Evolutionary conservation across 2,329 filamentous ascomycete species (phyloP).

Genomic region (Mollisiaceae sp.): DNA sequence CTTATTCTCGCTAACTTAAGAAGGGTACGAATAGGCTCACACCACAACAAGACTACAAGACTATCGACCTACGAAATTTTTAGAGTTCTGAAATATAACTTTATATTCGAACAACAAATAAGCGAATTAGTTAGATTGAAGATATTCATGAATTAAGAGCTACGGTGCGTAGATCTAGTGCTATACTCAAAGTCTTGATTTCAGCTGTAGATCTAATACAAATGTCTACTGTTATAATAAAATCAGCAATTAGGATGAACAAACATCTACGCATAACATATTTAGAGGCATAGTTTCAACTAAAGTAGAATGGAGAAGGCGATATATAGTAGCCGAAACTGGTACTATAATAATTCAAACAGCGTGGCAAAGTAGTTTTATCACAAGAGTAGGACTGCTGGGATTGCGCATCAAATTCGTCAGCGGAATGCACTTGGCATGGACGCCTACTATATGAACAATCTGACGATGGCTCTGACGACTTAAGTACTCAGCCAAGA

Average conservation of each 20-base stretch:
- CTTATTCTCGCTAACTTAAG: too few species aligned
- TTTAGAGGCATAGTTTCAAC: too few species aligned
- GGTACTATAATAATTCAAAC: constrained; percentile 19
- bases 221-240: too few species aligned
- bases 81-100: too few species aligned
- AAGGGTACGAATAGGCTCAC: too few species aligned
- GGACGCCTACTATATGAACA: background rate
- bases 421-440: background rate
- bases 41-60: too few species aligned
- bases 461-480: background rate
- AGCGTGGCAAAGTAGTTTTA: background rate
- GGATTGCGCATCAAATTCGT: background rate
- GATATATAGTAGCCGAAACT: constrained; percentile 17
- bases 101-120: too few species aligned
- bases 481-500: background rate
- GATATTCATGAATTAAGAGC: background rate
- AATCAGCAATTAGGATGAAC: too few species aligned
- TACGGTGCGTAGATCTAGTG: background rate
- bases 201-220: background rate
- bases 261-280: too few species aligned
- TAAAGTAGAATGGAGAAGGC: background rate
- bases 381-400: background rate
- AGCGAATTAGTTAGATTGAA: too few species aligned
- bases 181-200: background rate
- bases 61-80: too few species aligned